A percentile compares a stretch with the other conserved stretches of the same genome.
phyloP scores from a whole-genome alignment of 345 rosid genomes.

The Citrus sinensis region DNA sequence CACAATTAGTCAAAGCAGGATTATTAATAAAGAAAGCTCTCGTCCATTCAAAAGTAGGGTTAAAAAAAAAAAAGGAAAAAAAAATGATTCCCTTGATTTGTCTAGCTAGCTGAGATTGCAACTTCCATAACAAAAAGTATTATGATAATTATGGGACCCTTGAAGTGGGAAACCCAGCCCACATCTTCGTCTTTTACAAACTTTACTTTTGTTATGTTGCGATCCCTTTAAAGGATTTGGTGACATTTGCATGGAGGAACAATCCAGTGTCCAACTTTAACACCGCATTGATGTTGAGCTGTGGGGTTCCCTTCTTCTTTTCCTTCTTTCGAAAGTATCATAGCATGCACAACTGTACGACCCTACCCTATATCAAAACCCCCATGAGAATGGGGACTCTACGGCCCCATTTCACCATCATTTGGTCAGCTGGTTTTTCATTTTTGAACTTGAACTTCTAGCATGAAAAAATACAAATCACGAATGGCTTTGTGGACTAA shows the following conservation, averaged over 20 bases:
- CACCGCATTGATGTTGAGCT: constrained; percentile 24
- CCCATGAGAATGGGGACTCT: constrained; percentile 19
- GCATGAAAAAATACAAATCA: not conserved
- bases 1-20: not conserved
- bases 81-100: not conserved
- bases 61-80: too few relatives aligned
- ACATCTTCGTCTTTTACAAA: not conserved
- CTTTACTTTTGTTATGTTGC: constrained; percentile 1
- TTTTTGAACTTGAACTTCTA: not conserved
- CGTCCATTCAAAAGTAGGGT: not conserved
- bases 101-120: not conserved
- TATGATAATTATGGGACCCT: constrained; percentile 11
- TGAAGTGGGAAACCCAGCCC: not conserved
- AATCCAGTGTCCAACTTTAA: constrained; percentile 35
- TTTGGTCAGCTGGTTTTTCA: too few relatives aligned
- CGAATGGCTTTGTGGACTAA: not conserved
- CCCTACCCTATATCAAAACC: constrained; percentile 22
- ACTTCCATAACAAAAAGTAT: constrained; percentile 10
- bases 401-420: constrained; percentile 28
- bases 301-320: constrained; percentile 8
- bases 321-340: constrained; percentile 3
- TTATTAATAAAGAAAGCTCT: not conserved
- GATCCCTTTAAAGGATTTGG: constrained; percentile 1
- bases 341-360: constrained; percentile 22
- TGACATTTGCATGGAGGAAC: constrained; percentile 34